Percentiles rank a stretch among this genome's conserved stretches.
Evolutionary conservation across 345 rosid genomes (phyloP).

Genomic region (Laguncularia racemosa): DNA sequence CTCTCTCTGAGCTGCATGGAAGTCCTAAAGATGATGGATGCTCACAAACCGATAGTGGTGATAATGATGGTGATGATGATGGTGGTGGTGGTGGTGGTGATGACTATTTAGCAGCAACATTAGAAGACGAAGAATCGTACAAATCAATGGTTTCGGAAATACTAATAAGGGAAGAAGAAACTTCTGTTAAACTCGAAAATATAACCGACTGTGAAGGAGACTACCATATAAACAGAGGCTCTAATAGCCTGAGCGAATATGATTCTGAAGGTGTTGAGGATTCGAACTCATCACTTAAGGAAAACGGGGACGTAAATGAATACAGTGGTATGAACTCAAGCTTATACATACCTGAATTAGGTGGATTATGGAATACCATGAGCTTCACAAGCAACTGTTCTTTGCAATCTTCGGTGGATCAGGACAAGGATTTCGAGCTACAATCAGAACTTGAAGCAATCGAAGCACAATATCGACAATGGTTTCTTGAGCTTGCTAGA

Average conservation of each 20-base stretch:
- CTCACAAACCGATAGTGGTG: too few species aligned
- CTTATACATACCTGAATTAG: conserved; percentile 19
- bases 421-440: conserved; percentile 35
- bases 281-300: background rate
- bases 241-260: conserved; percentile 17
- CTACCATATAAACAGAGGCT: conserved; percentile 19
- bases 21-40: conserved; percentile 8
- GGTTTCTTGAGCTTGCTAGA: conserved; percentile 48
- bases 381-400: conserved; percentile 34
- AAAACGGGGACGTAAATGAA: background rate
- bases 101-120: conserved; percentile 21
- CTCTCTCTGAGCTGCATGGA: conserved; percentile 5
- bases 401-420: conserved; percentile 15
- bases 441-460: conserved; percentile 54
- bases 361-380: conserved; percentile 12
- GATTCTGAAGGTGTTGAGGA: conserved; percentile 25
- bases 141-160: conserved; percentile 31
- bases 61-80: conserved; percentile 12
- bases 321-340: conserved; percentile 8
- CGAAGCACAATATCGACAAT: conserved; percentile 53
- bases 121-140: conserved; percentile 33
- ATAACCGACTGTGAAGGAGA: conserved; percentile 16
- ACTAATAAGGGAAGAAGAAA: conserved; percentile 17
- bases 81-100: conserved; percentile 3
- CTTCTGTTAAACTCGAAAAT: conserved; percentile 16